Conservation (phyloP, 1,284 basidiomycete genomes). For the Ustilago cynodontis region DNA sequence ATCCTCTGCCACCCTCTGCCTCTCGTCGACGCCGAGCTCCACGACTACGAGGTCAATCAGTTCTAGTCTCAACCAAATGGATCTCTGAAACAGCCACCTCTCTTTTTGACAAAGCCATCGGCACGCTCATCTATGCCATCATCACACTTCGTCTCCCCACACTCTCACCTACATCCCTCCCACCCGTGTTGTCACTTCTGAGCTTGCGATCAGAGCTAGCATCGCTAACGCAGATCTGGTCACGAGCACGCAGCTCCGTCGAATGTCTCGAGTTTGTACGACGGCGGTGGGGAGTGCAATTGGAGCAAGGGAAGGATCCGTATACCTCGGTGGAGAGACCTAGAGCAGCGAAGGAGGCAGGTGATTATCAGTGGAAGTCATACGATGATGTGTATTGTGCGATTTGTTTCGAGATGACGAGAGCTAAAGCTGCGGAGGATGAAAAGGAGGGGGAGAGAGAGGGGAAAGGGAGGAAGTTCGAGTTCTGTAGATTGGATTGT, state of each 20-base stretch:
- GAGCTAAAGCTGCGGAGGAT: background rate
- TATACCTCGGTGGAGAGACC: constrained; percentile 26
- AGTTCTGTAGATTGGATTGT: constrained; percentile 51
- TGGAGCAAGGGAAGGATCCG: constrained; percentile 29
- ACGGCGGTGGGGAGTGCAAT: constrained; percentile 46
- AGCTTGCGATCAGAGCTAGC: constrained; percentile 51
- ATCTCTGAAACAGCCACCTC: constrained; percentile 48
- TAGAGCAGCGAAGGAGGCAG: constrained; percentile 27
- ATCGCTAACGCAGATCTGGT: constrained; percentile 45
- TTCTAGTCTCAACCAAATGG: constrained; percentile 53
- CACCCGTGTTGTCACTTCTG: constrained; percentile 51
- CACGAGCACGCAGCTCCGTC: constrained; percentile 38
- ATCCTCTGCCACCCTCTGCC: background rate
- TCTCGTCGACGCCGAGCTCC: constrained; percentile 45
- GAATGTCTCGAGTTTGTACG: constrained; percentile 60
- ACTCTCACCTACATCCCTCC: constrained; percentile 53
- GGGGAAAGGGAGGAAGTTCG: constrained; percentile 7
- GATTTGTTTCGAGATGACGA: constrained; percentile 55
- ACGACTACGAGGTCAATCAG: constrained; percentile 43
- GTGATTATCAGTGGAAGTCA: constrained; percentile 51
- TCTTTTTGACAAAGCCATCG: constrained; percentile 49
- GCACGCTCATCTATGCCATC: constrained; percentile 46
- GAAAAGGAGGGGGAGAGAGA: background rate
- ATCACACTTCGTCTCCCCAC: constrained; percentile 53
- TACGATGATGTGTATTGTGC: constrained; percentile 50